Evolutionary conservation across 2,329 filamentous ascomycete genomes (phyloP).

Genomic region (Escovopsis sp.): DNA sequence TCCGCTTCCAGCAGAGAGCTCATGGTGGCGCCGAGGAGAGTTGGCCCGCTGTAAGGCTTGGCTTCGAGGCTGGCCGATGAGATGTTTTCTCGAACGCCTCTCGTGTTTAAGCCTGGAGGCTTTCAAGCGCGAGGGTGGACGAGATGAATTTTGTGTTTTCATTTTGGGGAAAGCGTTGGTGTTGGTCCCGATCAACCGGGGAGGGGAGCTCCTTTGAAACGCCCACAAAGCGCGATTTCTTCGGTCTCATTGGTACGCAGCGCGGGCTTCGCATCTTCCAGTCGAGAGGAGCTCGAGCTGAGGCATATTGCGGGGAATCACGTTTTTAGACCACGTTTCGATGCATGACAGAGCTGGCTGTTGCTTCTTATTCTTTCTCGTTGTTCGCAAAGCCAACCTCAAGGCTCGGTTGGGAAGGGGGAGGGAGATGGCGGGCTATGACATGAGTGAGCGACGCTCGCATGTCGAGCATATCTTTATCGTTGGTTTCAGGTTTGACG

Average conservation of each 20-base stretch:
- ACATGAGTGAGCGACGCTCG: constrained; percentile 9
- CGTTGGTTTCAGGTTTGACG: constrained; percentile 5
- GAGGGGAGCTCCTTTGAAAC: constrained; percentile 12
- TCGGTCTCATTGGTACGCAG: constrained; percentile 13
- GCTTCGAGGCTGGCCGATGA: constrained; percentile 15
- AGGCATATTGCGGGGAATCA: constrained; percentile 23
- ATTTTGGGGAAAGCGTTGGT: constrained; percentile 14
- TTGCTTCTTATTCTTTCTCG: constrained; percentile 26
- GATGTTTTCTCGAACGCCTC: constrained; percentile 15
- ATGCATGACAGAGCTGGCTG: constrained; percentile 36
- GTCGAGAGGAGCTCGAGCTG: constrained; percentile 16
- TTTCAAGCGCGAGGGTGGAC: constrained; percentile 6
- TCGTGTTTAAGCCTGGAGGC: constrained; percentile 5
- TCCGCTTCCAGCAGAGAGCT: constrained; percentile 17
- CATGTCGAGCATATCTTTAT: constrained; percentile 6
- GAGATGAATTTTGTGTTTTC: constrained; percentile 16
- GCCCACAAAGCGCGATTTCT: constrained; percentile 7
- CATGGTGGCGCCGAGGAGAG: constrained; percentile 15
- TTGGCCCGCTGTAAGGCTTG: constrained; percentile 14
- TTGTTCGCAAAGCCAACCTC: constrained; percentile 11
- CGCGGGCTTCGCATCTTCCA: constrained; percentile 11
- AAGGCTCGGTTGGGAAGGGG: constrained; percentile 11
- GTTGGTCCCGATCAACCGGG: constrained; percentile 14
- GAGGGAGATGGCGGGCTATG: constrained; percentile 12
- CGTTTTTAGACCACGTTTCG: constrained; percentile 34